Conservation (phyloP, 2,329 filamentous ascomycete genomes). For the Periconia digitata region DNA sequence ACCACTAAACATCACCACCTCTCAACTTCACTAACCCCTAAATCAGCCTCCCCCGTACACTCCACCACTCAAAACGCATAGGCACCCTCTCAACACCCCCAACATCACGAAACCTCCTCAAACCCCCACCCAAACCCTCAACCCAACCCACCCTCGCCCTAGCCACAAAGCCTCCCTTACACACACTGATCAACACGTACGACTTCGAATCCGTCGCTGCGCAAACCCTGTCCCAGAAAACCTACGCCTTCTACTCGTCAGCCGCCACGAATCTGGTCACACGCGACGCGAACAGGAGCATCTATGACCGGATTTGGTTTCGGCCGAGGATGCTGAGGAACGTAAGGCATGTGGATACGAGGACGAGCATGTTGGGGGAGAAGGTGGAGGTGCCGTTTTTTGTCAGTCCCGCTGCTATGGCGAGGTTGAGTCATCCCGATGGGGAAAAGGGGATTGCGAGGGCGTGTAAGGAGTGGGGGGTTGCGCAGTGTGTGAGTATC, state of each 20-base stretch:
- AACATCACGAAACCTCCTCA: slow-evolving; percentile 1
- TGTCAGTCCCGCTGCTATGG: slow-evolving; percentile 33
- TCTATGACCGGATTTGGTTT: slow-evolving; percentile 50
- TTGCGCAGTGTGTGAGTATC: slow-evolving; percentile 31
- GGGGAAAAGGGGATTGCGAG: slow-evolving; percentile 33
- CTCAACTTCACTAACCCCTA: too few species aligned
- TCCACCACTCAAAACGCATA: slow-evolving; percentile 38
- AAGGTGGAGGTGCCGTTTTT: slow-evolving; percentile 28
- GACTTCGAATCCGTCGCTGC: slow-evolving; percentile 49
- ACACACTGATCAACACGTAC: slow-evolving; percentile 43
- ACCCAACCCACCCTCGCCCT: slow-evolving; percentile 5
- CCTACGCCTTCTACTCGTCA: slow-evolving; percentile 52
- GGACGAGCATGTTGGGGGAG: slow-evolving; percentile 21
- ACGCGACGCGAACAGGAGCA: slow-evolving; percentile 45
- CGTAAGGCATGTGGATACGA: slow-evolving; percentile 27
- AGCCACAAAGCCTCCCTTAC: slow-evolving; percentile 39
- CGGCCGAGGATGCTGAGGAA: slow-evolving; percentile 50
- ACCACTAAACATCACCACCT: too few species aligned
- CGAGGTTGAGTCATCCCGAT: slow-evolving; percentile 28
- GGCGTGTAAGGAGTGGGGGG: slow-evolving; percentile 22
- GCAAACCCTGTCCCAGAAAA: slow-evolving; percentile 40
- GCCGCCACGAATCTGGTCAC: slow-evolving; percentile 55
- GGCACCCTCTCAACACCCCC: slow-evolving; percentile 14
- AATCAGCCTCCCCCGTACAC: slow-evolving; percentile 21
- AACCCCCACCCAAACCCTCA: slow-evolving; percentile 10